Evolutionary conservation across 106 monocot genomes (phyloP).

Genomic region (Phalaenopsis equestris): DNA sequence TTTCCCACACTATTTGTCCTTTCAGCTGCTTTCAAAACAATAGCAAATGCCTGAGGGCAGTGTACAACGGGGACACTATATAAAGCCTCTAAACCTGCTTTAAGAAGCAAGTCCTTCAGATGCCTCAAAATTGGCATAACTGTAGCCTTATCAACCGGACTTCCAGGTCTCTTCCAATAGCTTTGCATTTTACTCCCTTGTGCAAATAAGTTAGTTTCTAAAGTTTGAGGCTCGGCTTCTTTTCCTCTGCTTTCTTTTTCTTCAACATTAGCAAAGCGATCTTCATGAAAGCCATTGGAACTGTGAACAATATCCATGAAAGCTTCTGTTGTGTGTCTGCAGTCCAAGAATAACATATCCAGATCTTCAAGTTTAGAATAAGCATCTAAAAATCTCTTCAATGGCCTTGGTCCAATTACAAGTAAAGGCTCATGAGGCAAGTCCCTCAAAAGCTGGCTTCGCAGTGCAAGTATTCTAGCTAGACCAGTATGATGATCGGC

Average conservation of each 20-base stretch:
- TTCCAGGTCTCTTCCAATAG: constrained; percentile 50
- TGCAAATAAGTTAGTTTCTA: constrained; percentile 40
- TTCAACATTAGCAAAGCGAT: constrained; percentile 2
- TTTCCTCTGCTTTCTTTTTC: neutral
- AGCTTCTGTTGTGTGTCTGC: constrained; percentile 64
- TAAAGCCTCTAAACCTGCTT: constrained; percentile 63
- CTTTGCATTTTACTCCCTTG: constrained; percentile 70
- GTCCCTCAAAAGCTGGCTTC: constrained; percentile 51
- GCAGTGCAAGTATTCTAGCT: constrained; percentile 65
- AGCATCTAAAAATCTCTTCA: constrained; percentile 87
- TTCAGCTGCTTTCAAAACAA: constrained; percentile 58
- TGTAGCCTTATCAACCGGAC: constrained; percentile 31
- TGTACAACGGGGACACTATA: constrained; percentile 91
- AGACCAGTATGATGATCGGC: constrained; percentile 97
- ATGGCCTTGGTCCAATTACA: constrained; percentile 78
- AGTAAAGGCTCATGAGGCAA: constrained; percentile 59
- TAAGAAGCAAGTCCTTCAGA: constrained; percentile 43
- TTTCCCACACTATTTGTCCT: constrained; percentile 49
- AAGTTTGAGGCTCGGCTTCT: neutral
- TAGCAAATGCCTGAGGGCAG: constrained; percentile 91
- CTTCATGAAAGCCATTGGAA: neutral
- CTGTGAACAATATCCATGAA: constrained; percentile 8
- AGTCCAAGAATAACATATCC: constrained; percentile 88
- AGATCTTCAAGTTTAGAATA: constrained; percentile 90
- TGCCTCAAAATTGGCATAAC: constrained; percentile 35